Percentiles rank a stretch among this genome's conserved stretches.
These are phyloP conservation scores for Phanerodontia chrysosporium DNA, from an alignment of 768 basidiomycete genomes.

Conservation along the genomic window DNA sequence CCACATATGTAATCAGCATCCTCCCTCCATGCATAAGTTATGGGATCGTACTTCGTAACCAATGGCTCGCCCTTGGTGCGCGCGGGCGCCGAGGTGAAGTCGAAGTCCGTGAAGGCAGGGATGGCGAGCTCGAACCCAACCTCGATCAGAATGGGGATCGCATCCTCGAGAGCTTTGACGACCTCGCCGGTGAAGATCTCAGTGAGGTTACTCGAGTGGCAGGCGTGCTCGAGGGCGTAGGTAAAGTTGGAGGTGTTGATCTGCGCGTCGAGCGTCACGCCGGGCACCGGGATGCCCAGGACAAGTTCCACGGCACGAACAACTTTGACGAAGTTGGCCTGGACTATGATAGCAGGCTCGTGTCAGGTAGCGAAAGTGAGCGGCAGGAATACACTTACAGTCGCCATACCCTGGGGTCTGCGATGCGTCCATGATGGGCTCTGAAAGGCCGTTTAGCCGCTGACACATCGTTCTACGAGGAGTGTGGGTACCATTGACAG, in stretches of 20 bases:
- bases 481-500: slow-evolving; percentile 43
- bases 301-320: slow-evolving; percentile 60
- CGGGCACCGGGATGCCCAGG: slow-evolving; percentile 49
- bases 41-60: slow-evolving; percentile 32
- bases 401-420: slow-evolving; percentile 66
- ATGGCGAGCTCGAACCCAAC: slow-evolving; percentile 23
- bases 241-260: slow-evolving; percentile 31
- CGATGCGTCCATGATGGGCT: slow-evolving; percentile 68
- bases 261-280: slow-evolving; percentile 19
- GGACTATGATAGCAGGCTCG: slow-evolving; percentile 39
- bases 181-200: slow-evolving; percentile 28
- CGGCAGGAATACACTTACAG: slow-evolving; percentile 44
- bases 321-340: slow-evolving; percentile 64
- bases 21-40: neutral
- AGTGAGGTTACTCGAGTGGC: slow-evolving; percentile 7
- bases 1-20: neutral
- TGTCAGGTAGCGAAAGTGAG: neutral
- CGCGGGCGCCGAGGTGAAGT: slow-evolving; percentile 18
- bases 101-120: slow-evolving; percentile 18
- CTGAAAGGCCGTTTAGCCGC: slow-evolving; percentile 22
- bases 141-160: slow-evolving; percentile 33
- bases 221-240: slow-evolving; percentile 25
- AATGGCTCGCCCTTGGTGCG: slow-evolving; percentile 23
- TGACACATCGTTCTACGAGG: no score
- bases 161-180: slow-evolving; percentile 28